phyloP scores from a whole-genome alignment of 805 yeast species.

The Saccharomycopsis selenospora region DNA sequence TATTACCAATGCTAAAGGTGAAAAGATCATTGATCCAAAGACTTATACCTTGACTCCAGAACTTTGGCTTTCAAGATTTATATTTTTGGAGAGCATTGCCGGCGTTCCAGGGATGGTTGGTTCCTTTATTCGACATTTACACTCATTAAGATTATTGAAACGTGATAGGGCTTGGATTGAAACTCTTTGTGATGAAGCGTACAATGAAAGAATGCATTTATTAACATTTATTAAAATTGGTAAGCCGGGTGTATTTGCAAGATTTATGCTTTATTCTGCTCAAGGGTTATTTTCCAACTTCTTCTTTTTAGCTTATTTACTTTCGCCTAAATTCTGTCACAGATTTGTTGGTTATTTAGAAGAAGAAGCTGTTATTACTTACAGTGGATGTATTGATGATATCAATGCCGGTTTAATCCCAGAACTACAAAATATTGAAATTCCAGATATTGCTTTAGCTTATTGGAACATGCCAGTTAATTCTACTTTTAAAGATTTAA shows the following conservation, averaged over 20 bases:
- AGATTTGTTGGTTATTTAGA: constrained; percentile 73
- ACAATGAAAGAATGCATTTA: constrained; percentile 72
- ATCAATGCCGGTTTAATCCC: constrained; percentile 43
- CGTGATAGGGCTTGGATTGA: constrained; percentile 73
- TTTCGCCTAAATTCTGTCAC: constrained; percentile 59
- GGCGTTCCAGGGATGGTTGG: constrained; percentile 81
- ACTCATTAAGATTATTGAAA: constrained; percentile 50
- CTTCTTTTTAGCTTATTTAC: constrained; percentile 53
- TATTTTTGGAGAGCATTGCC: constrained; percentile 65
- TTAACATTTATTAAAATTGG: constrained; percentile 61
- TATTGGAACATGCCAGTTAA: constrained; percentile 55
- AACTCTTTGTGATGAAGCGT: constrained; percentile 66
- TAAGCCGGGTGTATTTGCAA: constrained; percentile 52
- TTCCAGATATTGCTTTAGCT: constrained; percentile 54
- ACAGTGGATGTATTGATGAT: constrained; percentile 52
- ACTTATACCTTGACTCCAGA: constrained; percentile 49
- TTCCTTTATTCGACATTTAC: constrained; percentile 62
- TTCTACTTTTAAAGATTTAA: constrained; percentile 50
- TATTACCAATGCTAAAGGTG: constrained; percentile 25
- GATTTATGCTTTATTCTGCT: constrained; percentile 47
- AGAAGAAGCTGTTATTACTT: constrained; percentile 69
- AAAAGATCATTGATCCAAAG: constrained; percentile 28
- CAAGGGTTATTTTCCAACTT: constrained; percentile 66
- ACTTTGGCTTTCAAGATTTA: constrained; percentile 56
- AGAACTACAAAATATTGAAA: constrained; percentile 35